phyloP scores from a whole-genome alignment of 2,329 filamentous ascomycete species.

The Mycogone perniciosa region DNA sequence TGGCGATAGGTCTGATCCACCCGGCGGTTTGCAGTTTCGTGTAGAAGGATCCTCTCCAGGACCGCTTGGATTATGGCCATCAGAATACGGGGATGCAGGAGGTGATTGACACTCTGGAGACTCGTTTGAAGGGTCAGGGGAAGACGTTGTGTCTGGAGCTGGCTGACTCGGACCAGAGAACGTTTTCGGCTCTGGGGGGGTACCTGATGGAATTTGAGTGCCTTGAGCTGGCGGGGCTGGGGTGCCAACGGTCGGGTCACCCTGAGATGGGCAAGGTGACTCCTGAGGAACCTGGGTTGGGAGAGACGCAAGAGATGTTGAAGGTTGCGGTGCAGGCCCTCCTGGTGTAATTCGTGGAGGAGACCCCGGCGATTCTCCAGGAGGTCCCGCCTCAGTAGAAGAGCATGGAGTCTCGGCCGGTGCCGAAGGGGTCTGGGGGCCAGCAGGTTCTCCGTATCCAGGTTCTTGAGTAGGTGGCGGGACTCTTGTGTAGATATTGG shows the following conservation, averaged over 20 bases:
- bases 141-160: slow-evolving; percentile 1
- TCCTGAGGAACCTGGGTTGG: slow-evolving; percentile 5
- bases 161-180: slow-evolving; percentile 11
- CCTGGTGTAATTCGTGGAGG: slow-evolving; percentile 10
- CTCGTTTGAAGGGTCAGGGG: slow-evolving; percentile 1
- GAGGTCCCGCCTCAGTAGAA: neutral
- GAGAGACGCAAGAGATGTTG: slow-evolving; percentile 5
- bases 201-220: slow-evolving; percentile 7
- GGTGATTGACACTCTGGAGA: slow-evolving; percentile 2
- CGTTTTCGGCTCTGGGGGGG: slow-evolving; percentile 14
- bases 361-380: slow-evolving; percentile 1
- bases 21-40: slow-evolving; percentile 11
- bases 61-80: neutral
- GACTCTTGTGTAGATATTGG: slow-evolving; percentile 27
- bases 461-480: slow-evolving; percentile 11
- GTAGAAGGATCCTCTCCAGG: neutral
- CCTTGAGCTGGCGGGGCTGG: neutral
- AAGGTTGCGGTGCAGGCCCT: slow-evolving; percentile 13
- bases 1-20: slow-evolving; percentile 9
- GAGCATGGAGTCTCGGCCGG: slow-evolving; percentile 7
- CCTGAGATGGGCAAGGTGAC: slow-evolving; percentile 6
- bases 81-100: slow-evolving; percentile 3
- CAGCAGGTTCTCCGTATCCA: slow-evolving; percentile 9
- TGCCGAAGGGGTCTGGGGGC: slow-evolving; percentile 6
- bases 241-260: neutral